Evolutionary conservation across 73 alveolate species (phyloP).

Genomic region (Blepharisma stoltei): DNA sequence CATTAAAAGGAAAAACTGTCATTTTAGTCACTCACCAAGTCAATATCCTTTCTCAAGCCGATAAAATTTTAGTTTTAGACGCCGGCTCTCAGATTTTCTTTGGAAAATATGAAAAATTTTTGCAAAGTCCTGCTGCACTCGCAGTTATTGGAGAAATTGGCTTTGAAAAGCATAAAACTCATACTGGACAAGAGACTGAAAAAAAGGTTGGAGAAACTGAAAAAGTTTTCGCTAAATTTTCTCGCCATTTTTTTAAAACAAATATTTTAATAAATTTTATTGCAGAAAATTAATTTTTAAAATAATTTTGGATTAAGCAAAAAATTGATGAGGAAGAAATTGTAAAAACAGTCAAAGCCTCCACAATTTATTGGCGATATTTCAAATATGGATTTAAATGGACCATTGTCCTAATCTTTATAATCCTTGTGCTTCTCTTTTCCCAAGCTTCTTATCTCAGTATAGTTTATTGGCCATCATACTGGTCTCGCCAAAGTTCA

Average conservation of each 20-base stretch:
- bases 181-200: not conserved
- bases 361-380: not conserved
- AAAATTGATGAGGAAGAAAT: not conserved
- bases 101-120: not conserved
- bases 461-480: not conserved
- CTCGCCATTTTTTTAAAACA: no score
- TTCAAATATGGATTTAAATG: not conserved
- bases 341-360: not conserved
- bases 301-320: no score
- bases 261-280: no score
- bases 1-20: conserved; percentile 21
- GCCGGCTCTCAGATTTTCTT: conserved; percentile 26
- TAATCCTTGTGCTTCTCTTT: not conserved
- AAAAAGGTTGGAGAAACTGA: not conserved
- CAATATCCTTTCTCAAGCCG: conserved; percentile 26
- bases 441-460: not conserved
- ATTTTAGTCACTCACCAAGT: conserved; percentile 31
- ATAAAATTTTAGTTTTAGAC: conserved; percentile 43
- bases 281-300: no score
- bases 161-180: not conserved
- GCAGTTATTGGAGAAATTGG: conserved; percentile 1
- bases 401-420: not conserved
- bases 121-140: not conserved
- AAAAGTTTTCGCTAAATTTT: not conserved
- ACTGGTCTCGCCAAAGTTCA: not conserved